Evolutionary conservation across 108 stramenopile species (phyloP), one percentile per base, ranked within the genome.

Genomic region (Fistulifera solaris): DNA sequence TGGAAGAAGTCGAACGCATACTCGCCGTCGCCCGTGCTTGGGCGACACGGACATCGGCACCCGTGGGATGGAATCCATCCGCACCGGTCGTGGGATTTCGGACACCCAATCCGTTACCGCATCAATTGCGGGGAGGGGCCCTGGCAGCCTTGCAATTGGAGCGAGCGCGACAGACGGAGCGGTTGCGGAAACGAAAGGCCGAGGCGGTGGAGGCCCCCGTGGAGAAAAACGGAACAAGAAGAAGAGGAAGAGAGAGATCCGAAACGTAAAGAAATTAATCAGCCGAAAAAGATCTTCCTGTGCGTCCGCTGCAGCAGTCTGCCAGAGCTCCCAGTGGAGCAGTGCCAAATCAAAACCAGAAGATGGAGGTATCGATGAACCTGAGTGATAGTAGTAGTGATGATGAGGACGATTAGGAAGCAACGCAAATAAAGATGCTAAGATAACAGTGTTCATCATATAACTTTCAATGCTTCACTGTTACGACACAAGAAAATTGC

Each of bases 81-180:
- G 65, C 81, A 13, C 89, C 89, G 28, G 80, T 87, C 23, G 56
- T 84, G 5, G 83, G 83, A 46, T 91, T 91, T 63, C 62, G 77
- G 38, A 91, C 83, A 13, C 89, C 89, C 28, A 87, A 81, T 56
- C 89, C 89, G 0, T 48, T 87, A 25, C 89, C 89, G 1, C 83
- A 91, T 76, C 89, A 91, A 48, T 40, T 91, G 23, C 78, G 89
- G 13, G 78, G 81, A n/a, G 85, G 89, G 11, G 78, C 80, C 13
- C 52, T 91, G 65, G 89, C 81, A 22, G 77, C 81, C 17, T 58
- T 91, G 69, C 80, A 91, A 59, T 58, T 91, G 53, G 67, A 75
- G 28, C 57, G 67, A 52, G 89, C 81, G 10, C 57, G 61, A 58
- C 56, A 67, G 50, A 45, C 49, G n/a, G 60, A 71, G 46, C 46